These are phyloP conservation scores for Hyphopichia pseudoburtonii DNA, from an alignment of 1,139 yeast genomes.

Conservation along the genomic window DNA sequence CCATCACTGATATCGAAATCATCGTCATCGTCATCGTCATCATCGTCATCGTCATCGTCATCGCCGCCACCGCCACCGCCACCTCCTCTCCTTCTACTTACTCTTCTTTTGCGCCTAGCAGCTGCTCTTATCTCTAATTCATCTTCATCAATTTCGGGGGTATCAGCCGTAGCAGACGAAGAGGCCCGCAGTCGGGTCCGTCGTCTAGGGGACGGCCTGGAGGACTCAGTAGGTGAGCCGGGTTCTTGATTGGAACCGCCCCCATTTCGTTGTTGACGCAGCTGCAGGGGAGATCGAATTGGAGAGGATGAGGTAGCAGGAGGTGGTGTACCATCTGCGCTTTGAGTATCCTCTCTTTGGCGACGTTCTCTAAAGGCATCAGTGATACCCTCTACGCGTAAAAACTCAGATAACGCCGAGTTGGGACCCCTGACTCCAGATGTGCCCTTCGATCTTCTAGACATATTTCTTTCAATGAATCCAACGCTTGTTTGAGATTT, in stretches of 20 bases:
- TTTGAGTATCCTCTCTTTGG: conserved; percentile 14
- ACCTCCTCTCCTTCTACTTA: conserved; percentile 29
- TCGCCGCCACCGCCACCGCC: conserved; percentile 22
- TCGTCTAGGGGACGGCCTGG: background rate
- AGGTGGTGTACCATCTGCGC: no score
- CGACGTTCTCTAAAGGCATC: conserved; percentile 72
- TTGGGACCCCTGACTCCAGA: conserved; percentile 70
- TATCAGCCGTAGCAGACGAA: conserved; percentile 1
- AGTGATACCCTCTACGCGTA: conserved; percentile 83
- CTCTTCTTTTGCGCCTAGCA: conserved; percentile 34
- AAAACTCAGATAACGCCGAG: conserved; percentile 75
- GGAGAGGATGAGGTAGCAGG: no score
- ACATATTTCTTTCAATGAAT: no score
- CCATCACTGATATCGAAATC: conserved; percentile 32
- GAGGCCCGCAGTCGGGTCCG: background rate
- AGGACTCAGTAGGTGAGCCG: background rate
- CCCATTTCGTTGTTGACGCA: no score
- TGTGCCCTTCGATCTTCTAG: conserved; percentile 22
- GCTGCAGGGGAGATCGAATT: no score
- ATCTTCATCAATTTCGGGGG: conserved; percentile 22
- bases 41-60: conserved; percentile 16
- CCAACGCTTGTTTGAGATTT: no score
- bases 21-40: conserved; percentile 19
- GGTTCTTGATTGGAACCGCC: no score
- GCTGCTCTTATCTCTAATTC: conserved; percentile 42